Evolutionary conservation across 148 eudicot species (phyloP), one percentile per base, ranked within the genome.

Genomic region (Cornus florida): DNA sequence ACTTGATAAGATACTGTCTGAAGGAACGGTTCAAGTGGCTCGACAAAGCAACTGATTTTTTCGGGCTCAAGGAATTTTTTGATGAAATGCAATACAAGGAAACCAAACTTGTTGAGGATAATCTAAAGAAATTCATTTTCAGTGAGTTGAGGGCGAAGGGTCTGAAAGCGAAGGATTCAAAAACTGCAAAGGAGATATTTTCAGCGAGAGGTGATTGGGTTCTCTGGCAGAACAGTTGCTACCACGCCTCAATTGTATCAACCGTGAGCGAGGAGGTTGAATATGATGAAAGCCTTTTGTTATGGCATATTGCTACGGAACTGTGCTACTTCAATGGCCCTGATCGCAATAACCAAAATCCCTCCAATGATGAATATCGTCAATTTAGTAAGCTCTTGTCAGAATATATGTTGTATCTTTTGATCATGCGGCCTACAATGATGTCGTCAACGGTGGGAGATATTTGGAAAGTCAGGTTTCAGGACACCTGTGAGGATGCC

Each of bases 401-500:
- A 16, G 75, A 73, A 1, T 73, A 73, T 31, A 73, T 73, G 75
- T 73, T 73, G 75, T 73, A 73, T 73, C 75, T 73, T 12, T 35
- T 73, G 65, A 5, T 73, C 13, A 73, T 73, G 75, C 75, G 16
- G 41, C 79, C 79, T 2, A 67, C 41, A 3, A 23, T 77, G 48
- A 77, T 68, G 73, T 69, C 28, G 28, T 28, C 72, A 3, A 16
- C 79, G 4, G 79, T 77, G 11, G 64, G 31, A 8, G 79, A 73
- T 20, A 68, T 77, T 24, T 41, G 60, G 10, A 64, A 77, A 48
- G 50, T 69, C 28, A 77, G 73, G 50, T 77, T 67, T 39, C 46
- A 13, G 46, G 73, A 77, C 46, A 77, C 73, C 10, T 77, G 79
- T 68, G 79, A 28, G 31, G 79, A 77, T 32, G 73, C 79, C 66